Conservation (phyloP, 1,284 basidiomycete species). For the Microbotryum lychnidis-dioicae region DNA sequence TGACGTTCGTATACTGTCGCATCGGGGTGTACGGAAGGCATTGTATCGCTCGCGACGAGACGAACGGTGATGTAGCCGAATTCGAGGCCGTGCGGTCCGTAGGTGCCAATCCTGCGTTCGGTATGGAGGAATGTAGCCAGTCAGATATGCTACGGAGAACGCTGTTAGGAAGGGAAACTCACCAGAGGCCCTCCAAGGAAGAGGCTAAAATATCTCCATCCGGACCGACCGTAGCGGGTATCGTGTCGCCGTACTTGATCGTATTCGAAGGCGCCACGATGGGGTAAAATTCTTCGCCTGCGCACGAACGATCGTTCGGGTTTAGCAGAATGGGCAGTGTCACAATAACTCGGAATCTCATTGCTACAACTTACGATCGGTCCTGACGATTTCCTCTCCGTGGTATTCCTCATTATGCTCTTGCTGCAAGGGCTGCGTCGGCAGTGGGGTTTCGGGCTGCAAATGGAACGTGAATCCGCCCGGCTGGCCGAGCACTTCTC, state of each 20-base stretch:
- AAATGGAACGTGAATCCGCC: conserved; percentile 15
- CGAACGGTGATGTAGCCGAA: conserved; percentile 15
- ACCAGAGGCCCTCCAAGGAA: conserved; percentile 23
- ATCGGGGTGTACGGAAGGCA: no score
- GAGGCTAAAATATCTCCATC: conserved; percentile 13
- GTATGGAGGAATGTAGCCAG: no score
- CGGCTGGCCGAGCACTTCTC: neutral
- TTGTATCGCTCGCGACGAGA: neutral
- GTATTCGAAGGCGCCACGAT: conserved; percentile 12
- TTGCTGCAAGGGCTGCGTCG: neutral
- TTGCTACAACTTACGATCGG: neutral
- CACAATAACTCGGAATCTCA: neutral
- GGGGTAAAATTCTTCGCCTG: conserved; percentile 23
- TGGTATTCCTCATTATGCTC: neutral
- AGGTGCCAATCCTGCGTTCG: conserved; percentile 24
- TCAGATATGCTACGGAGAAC: no score
- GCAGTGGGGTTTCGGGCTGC: neutral
- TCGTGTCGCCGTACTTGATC: neutral
- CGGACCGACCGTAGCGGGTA: neutral
- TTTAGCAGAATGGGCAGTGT: neutral
- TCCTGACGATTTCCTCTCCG: neutral
- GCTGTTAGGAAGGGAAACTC: neutral
- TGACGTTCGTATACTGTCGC: neutral
- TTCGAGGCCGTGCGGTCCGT: conserved; percentile 28
- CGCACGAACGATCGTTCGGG: conserved; percentile 2